Base-by-base conservation (phyloP, 1,284 basidiomycete genomes). In the Microbotryum violaceum region DNA sequence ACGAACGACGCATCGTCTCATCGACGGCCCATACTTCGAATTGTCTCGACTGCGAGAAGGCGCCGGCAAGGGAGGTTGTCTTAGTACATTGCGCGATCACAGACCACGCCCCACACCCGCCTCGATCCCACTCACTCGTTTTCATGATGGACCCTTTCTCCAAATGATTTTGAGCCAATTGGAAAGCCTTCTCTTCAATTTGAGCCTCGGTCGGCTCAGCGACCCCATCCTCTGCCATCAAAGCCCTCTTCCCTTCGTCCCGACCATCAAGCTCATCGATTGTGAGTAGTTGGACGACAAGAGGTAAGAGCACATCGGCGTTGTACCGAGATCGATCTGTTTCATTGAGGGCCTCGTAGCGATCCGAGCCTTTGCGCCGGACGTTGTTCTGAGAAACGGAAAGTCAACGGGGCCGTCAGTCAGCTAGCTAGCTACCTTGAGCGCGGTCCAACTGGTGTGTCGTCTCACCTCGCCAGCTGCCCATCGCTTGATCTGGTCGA, bases 261-360 rank as follows among this genome's bases (percentile, higher is more conserved):
- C 10, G 31, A 20, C 58, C 25, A 1, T 18, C 27, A 3, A 42
- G 9, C 23, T 66, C 64, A 21, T 61, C 58, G 47, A 50, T 42
- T 37, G 48, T 52, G 51, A 63, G 57, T 23, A 54, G 57, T 16
- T 57, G 20, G 29, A 59, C 49, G 1, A 54, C 42, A 14, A 54
- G 51, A 2, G 64, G 51, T 6, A 66, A 56, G 23, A 66, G 56
- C 7, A 66, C 59, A 54, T 66, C 64, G 49, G 57, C 57, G 47
- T 37, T 23, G 56, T 57, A 66, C 16, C 51, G 46, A 5, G 46
- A 18, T 6, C 61, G 58, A 14, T 61, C 58, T 21, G 29, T 9
- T 6, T 48, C 47, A 9, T 44, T 29, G 10, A 66, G 57, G 7
- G 50, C 54, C 44, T 61, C 61, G 57, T 61, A 66, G 1, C 56